Evolutionary conservation across 805 yeast species (phyloP).

Genomic region (Yarrowia alimentaria): DNA sequence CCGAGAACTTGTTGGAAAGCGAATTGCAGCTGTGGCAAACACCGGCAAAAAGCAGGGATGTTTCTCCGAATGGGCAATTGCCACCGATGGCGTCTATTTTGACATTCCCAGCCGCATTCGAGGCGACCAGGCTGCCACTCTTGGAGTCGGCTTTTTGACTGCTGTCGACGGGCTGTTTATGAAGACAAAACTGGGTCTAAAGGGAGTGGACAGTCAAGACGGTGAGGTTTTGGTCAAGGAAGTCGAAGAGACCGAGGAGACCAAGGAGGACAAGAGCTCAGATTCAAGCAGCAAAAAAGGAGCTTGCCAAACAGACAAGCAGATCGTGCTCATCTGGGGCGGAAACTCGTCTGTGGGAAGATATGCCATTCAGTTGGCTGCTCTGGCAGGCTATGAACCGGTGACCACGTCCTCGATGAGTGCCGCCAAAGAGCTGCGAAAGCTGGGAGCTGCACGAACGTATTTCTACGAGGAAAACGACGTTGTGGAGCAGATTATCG

Average conservation of each 20-base stretch:
- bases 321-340: constrained; percentile 5
- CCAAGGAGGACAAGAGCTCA: no score
- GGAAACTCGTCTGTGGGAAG: constrained; percentile 21
- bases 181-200: background rate
- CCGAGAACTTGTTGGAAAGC: constrained; percentile 11
- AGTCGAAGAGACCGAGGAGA: no score
- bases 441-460: constrained; percentile 5
- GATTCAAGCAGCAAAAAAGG: background rate
- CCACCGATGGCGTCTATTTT: constrained; percentile 9
- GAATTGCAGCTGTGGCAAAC: constrained; percentile 4
- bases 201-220: no score
- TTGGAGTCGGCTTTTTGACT: background rate
- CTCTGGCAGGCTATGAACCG: constrained; percentile 4
- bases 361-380: background rate
- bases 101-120: background rate
- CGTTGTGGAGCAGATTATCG: constrained; percentile 8
- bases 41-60: background rate
- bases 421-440: constrained; percentile 5
- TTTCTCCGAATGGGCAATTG: constrained; percentile 10
- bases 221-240: no score
- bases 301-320: background rate
- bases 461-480: constrained; percentile 9
- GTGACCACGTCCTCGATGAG: constrained; percentile 11
- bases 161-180: constrained; percentile 3
- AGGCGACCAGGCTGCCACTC: background rate